These are phyloP conservation scores for Leptosphaerulina australis DNA, from an alignment of 2,329 filamentous ascomycete species.

Conservation along the genomic window DNA sequence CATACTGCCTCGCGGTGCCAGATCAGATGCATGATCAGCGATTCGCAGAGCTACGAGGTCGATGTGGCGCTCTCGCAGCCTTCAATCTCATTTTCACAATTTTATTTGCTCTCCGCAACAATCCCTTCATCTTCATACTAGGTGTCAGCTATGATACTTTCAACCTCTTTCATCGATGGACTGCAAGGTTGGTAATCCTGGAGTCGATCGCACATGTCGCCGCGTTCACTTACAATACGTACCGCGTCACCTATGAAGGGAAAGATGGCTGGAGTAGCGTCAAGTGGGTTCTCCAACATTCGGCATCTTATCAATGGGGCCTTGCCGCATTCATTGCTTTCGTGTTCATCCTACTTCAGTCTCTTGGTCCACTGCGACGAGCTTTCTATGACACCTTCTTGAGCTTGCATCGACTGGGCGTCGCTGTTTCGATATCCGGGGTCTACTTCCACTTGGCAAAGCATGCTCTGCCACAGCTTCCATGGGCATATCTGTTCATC, in stretches of 20 bases:
- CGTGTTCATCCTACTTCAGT: slow-evolving; percentile 66
- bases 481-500: slow-evolving; percentile 64
- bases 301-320: slow-evolving; percentile 61
- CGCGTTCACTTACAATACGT: slow-evolving; percentile 58
- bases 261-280: slow-evolving; percentile 39
- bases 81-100: slow-evolving; percentile 78
- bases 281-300: slow-evolving; percentile 37
- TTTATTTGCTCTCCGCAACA: slow-evolving; percentile 73
- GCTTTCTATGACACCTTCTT: slow-evolving; percentile 82
- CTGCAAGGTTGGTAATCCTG: slow-evolving; percentile 72
- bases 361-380: slow-evolving; percentile 70
- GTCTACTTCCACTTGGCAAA: slow-evolving; percentile 67
- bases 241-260: slow-evolving; percentile 54
- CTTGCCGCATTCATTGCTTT: slow-evolving; percentile 66
- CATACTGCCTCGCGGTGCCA: slow-evolving; percentile 57
- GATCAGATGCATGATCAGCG: slow-evolving; percentile 72
- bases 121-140: slow-evolving; percentile 71
- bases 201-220: slow-evolving; percentile 69
- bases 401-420: slow-evolving; percentile 68
- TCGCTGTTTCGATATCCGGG: slow-evolving; percentile 63
- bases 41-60: slow-evolving; percentile 63
- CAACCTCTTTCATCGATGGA: slow-evolving; percentile 78
- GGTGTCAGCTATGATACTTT: slow-evolving; percentile 78
- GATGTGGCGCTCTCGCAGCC: slow-evolving; percentile 71
- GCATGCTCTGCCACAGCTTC: slow-evolving; percentile 63